Base-by-base conservation (phyloP, 176 grass and related monocot genomes). In the Carex scoparia region DNA sequence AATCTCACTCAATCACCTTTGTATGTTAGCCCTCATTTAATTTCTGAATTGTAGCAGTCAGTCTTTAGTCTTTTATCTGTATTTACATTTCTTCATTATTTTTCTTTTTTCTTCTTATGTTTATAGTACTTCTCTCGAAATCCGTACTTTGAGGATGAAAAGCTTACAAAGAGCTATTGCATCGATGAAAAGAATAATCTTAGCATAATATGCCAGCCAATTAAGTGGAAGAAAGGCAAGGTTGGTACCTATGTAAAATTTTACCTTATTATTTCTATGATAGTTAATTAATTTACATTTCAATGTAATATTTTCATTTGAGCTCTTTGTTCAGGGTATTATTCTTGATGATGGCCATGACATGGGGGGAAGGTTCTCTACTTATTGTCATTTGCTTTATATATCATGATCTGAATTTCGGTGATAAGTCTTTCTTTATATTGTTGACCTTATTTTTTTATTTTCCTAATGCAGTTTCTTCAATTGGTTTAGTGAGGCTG, bases 191-290 rank as follows among this genome's bases (percentile, higher is more conserved):
- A 93, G 93, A 94, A 92, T 49, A 9, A 89, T 61, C 91, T 94
- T 33, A 94, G 87, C 76, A 82, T 99, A 88, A 89, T 87, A 60
- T 91, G 93, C 65, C 86, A 89, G 80, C 62, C 86, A 56, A 95
- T 99, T 71, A 99, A 90, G 73, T 99, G 96, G 96, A 95, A 99
- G 79, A 89, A 95, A 80, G 96, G 93, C 72, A 99, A 92, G 93
- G 96, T 95, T 87, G 64, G 79, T 14, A 51, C 85, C 2, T 85
- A 57, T 84, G 44, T 56, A 49, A 55, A 59, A 10, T 58, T 11
- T 59, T 56, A 66, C 12, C 65, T 54, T 49, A 70, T 16, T 70
- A 56, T 18, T 33, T 42, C 72, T 73, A 27, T 10, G 42, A 54
- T 53, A 70, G 63, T 87, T 73, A 57, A 32, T 65, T 80, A 57